Base-by-base conservation (phyloP, 768 basidiomycete genomes). In the Epithele typhae region DNA sequence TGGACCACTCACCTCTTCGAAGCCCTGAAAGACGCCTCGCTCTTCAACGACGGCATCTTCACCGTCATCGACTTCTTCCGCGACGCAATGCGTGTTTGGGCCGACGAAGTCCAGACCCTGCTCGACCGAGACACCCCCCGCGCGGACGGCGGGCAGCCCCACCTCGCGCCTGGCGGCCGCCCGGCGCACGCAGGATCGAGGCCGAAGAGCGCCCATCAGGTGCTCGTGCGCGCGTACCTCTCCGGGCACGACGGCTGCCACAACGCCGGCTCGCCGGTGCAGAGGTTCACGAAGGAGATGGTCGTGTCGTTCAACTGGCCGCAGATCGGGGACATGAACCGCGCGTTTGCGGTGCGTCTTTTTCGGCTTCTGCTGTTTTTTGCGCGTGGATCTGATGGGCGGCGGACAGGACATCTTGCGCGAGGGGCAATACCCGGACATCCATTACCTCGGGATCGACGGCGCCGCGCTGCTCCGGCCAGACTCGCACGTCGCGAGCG, bases 231-330 rank as follows among this genome's bases (percentile, higher is more conserved):
- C 23, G 73, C 81, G 7, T 85, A 84, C 53, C 57, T 81, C 4
- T 77, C 80, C 2, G 84, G 84, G 4, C 81, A 85, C 53, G 82
- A 84, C 48, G 70, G 79, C 45, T 84, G 84, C 51, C 81, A 79
- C 51, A 52, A 69, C n/a, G 52, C 59, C 42, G 61, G 63, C 18
- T 46, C 68, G 49, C 78, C 80, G n/a, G 76, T 72, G 74, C 58
- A 46, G 27, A 65, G 68, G 49, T 68, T 78, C 17, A 53, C 65
- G 49, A 73, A 74, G 2, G 74, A 68, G 46, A 46, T 52, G 32
- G 69, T 69, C 67, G 67, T 69, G 24, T 79, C 74, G 73, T 85
- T 76, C 57, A 85, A 86, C 57, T 85, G 84, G 84, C 73, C 68
- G 0, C 71, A 74, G 64, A 82, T 86, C 39, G 59, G 66, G 60